phyloP scores from a whole-genome alignment of 345 rosid species.

The Eutrema japonicum region DNA sequence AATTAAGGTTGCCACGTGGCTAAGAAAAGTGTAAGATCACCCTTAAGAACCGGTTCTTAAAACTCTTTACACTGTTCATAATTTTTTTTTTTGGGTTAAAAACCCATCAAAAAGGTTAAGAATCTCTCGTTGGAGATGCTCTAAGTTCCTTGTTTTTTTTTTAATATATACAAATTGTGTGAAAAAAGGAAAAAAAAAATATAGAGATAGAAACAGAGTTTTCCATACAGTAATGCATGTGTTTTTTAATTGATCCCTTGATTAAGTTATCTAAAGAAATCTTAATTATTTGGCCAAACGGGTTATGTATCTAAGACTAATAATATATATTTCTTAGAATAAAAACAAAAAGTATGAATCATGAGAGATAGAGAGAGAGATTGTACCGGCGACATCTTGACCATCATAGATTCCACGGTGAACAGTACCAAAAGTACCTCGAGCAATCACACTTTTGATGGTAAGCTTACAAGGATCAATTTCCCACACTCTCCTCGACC shows the following conservation, averaged over 20 bases:
- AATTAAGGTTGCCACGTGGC: too few species aligned
- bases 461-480: constrained; percentile 94
- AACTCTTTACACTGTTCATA: too few species aligned
- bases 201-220: background rate
- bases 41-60: too few species aligned
- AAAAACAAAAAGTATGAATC: constrained; percentile 7
- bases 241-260: constrained; percentile 18
- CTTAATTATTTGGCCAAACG: background rate
- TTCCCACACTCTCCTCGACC: constrained; percentile 91
- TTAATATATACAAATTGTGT: background rate
- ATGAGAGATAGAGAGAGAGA: constrained; percentile 27
- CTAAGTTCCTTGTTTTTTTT: background rate
- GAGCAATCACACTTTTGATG: constrained; percentile 78
- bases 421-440: constrained; percentile 95
- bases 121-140: too few species aligned
- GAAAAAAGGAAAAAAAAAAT: background rate
- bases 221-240: background rate
- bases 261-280: background rate
- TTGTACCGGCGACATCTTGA: constrained; percentile 90
- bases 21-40: too few species aligned
- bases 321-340: background rate
- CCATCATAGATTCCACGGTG: constrained; percentile 94
- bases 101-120: too few species aligned
- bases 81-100: too few species aligned
- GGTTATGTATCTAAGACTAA: background rate